These are phyloP conservation scores for Scutellaria barbata DNA, from an alignment of 257 asterid genomes.

Conservation along the genomic window DNA sequence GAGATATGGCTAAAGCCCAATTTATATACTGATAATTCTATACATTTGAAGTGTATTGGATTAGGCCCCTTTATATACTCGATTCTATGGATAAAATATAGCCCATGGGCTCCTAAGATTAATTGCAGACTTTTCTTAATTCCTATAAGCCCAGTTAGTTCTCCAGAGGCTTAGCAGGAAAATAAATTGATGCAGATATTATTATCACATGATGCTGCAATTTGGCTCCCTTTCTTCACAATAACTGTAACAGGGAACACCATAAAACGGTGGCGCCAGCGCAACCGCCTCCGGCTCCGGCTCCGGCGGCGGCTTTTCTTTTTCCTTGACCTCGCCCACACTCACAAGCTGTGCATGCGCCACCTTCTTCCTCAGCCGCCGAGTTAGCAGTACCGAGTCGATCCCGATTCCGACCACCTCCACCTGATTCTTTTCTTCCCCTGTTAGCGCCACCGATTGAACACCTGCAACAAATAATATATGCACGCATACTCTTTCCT, in stretches of 20 bases:
- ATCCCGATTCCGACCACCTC: constrained; percentile 53
- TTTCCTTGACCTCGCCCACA: constrained; percentile 37
- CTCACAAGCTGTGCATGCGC: constrained; percentile 46
- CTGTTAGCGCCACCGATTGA: constrained; percentile 40
- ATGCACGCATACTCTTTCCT: too few species aligned
- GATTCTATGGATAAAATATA: too few species aligned
- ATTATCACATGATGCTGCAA: constrained; percentile 44
- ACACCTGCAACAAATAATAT: constrained; percentile 34
- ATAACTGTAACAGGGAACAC: not conserved
- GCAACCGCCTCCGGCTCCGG: not conserved
- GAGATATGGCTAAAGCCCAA: too few species aligned
- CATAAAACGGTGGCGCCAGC: not conserved
- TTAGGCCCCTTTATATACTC: too few species aligned
- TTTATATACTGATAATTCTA: too few species aligned
- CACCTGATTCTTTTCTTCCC: constrained; percentile 38
- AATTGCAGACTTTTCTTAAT: too few species aligned
- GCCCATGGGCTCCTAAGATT: too few species aligned
- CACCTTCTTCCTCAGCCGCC: constrained; percentile 47
- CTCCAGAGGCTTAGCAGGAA: too few species aligned
- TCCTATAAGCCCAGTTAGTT: too few species aligned
- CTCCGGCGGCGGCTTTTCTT: not conserved
- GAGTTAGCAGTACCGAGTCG: constrained; percentile 46
- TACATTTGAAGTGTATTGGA: too few species aligned
- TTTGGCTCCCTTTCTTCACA: not conserved
- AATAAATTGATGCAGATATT: too few species aligned